Conservation (phyloP, 2,329 filamentous ascomycete species). For the Pseudohalonectria lignicola region DNA sequence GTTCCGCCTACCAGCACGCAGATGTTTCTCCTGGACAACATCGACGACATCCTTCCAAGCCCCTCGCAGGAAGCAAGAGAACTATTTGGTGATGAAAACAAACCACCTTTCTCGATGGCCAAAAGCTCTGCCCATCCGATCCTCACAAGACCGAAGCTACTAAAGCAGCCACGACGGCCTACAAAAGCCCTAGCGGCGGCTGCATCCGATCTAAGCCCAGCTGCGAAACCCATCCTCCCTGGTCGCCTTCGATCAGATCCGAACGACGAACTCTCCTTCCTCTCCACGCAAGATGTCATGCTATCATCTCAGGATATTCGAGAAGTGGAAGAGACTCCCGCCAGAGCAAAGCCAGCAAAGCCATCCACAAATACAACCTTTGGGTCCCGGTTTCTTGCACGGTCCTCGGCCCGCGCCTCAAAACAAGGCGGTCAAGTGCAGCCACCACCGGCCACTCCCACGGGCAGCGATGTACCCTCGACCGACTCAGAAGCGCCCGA, state of each 20-base stretch:
- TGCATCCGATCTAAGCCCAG: no score
- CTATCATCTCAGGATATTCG: slow-evolving; percentile 35
- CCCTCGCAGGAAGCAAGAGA: slow-evolving; percentile 44
- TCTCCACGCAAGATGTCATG: slow-evolving; percentile 33
- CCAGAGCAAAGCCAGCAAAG: slow-evolving; percentile 2
- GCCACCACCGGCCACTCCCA: no score
- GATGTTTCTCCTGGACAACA: slow-evolving; percentile 33
- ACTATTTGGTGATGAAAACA: slow-evolving; percentile 26
- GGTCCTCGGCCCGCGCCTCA: no score
- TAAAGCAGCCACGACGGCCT: not conserved
- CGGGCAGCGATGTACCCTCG: no score
- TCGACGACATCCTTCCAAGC: slow-evolving; percentile 45
- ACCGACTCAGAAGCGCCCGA: slow-evolving; percentile 2
- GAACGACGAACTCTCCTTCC: slow-evolving; percentile 12
- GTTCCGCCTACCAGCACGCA: slow-evolving; percentile 34
- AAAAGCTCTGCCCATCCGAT: not conserved
- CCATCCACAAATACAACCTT: not conserved
- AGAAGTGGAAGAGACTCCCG: slow-evolving; percentile 23
- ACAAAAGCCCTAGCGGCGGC: no score
- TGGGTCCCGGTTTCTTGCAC: no score
- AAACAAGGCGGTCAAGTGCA: no score
- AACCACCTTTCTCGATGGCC: not conserved
- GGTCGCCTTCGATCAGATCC: no score
- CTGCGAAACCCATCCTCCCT: no score
- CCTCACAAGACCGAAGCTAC: not conserved